Conservation (phyloP, 2,329 filamentous ascomycete genomes). For the Dothistroma pini region DNA sequence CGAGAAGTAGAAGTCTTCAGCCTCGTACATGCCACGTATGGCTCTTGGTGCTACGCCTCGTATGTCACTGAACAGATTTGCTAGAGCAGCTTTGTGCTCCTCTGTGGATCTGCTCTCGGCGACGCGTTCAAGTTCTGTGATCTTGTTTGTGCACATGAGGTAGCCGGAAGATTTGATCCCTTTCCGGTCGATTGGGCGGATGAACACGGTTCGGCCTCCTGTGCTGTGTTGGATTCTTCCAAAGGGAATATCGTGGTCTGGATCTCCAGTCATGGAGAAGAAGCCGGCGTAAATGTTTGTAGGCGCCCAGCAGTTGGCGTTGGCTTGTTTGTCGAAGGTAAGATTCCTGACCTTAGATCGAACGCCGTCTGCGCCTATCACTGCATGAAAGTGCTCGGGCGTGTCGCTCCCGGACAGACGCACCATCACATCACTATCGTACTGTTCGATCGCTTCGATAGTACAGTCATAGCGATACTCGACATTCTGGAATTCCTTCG, state of each 20-base stretch:
- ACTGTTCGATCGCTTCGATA: conserved; percentile 11
- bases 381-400: conserved; percentile 10
- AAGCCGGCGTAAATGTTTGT: conserved; percentile 17
- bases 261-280: conserved; percentile 27
- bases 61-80: conserved; percentile 10
- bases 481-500: conserved; percentile 14
- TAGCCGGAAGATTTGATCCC: conserved; percentile 12
- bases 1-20: conserved; percentile 46
- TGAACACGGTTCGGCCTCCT: conserved; percentile 17
- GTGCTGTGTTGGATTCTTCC: conserved; percentile 17
- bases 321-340: conserved; percentile 9
- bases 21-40: conserved; percentile 9
- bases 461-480: conserved; percentile 19
- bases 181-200: conserved; percentile 21
- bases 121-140: conserved; percentile 7
- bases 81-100: conserved; percentile 12
- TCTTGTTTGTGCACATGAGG: conserved; percentile 5
- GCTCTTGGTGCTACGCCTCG: conserved; percentile 13
- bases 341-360: conserved; percentile 13
- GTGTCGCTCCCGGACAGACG: conserved; percentile 10
- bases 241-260: conserved; percentile 16
- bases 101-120: conserved; percentile 7
- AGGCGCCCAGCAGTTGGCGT: not conserved
- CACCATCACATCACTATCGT: conserved; percentile 13
- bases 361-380: conserved; percentile 21